Percentiles rank a stretch among this genome's conserved stretches.
Conservation (phyloP, 2,329 filamentous ascomycete genomes). For the Trichoderma endophyticum region DNA sequence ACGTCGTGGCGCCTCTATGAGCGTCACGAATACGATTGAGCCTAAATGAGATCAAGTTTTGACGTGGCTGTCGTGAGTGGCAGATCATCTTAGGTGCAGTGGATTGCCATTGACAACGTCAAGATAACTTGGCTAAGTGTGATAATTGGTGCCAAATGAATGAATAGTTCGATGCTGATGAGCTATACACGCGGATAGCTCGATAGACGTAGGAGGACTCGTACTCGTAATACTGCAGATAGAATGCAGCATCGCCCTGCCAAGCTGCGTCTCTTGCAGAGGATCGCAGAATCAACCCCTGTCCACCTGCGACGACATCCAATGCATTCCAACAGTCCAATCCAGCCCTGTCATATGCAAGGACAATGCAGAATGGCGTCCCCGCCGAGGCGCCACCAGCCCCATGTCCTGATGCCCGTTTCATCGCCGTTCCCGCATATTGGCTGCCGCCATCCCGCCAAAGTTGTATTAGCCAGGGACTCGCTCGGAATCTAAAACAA, state of each 20-base stretch:
- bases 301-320: not conserved
- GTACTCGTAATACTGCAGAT: not conserved
- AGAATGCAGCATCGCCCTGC: not conserved
- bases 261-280: not conserved
- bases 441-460: slow-evolving; percentile 1
- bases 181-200: not conserved
- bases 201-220: not conserved
- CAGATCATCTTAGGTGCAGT: not conserved
- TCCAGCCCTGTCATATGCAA: not conserved
- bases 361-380: not conserved
- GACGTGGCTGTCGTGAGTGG: not conserved
- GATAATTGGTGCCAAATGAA: not conserved
- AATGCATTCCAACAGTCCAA: not conserved
- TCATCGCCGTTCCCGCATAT: slow-evolving; percentile 6
- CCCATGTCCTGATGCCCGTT: slow-evolving; percentile 6
- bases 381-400: not conserved
- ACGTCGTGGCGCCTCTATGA: not conserved
- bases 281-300: not conserved
- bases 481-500: slow-evolving; percentile 16
- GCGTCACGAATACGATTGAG: not conserved
- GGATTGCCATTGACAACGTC: not conserved
- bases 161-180: not conserved
- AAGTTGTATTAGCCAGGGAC: slow-evolving; percentile 19
- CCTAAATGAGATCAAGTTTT: not conserved
- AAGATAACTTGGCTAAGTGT: not conserved